Conservation (phyloP, 352 stramenopile species). For the Globisporangium sylvaticum region DNA sequence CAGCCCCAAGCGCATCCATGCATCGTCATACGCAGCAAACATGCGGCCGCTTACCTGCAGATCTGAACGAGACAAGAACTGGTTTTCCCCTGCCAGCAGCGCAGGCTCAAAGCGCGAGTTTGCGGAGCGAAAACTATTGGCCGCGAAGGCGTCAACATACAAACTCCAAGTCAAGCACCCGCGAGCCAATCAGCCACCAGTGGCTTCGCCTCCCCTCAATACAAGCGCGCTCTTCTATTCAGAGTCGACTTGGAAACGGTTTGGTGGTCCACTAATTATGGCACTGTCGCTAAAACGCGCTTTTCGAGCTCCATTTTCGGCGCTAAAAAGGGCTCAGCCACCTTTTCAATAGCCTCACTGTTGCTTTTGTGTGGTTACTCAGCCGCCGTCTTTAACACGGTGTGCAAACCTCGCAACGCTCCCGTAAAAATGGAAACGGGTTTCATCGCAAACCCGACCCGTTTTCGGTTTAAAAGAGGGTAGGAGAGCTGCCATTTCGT, state of each 20-base stretch:
- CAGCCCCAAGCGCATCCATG: background rate
- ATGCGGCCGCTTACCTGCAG: constrained; percentile 49
- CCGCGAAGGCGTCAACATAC: constrained; percentile 68
- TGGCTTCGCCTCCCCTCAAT: background rate
- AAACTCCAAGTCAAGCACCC: constrained; percentile 42
- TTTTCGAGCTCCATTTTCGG: too few relatives aligned
- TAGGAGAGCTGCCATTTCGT: background rate
- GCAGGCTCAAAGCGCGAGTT: constrained; percentile 16
- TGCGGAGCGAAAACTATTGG: constrained; percentile 68
- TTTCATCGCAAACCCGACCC: background rate
- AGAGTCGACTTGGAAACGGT: too few relatives aligned
- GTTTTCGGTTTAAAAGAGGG: background rate
- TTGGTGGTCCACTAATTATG: too few relatives aligned
- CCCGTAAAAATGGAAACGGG: background rate
- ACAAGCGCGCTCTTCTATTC: too few relatives aligned
- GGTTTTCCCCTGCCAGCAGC: constrained; percentile 20
- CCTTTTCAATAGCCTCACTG: too few relatives aligned
- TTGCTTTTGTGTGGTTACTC: too few relatives aligned
- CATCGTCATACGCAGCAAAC: background rate
- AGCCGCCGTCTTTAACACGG: too few relatives aligned
- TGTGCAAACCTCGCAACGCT: background rate
- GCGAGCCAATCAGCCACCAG: constrained; percentile 30
- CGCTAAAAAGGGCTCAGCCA: too few relatives aligned
- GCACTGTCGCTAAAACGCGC: too few relatives aligned
- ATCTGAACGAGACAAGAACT: constrained; percentile 85